Evolutionary conservation across 2,329 filamentous ascomycete genomes (phyloP).

Genomic region (Pseudocercospora cruenta): DNA sequence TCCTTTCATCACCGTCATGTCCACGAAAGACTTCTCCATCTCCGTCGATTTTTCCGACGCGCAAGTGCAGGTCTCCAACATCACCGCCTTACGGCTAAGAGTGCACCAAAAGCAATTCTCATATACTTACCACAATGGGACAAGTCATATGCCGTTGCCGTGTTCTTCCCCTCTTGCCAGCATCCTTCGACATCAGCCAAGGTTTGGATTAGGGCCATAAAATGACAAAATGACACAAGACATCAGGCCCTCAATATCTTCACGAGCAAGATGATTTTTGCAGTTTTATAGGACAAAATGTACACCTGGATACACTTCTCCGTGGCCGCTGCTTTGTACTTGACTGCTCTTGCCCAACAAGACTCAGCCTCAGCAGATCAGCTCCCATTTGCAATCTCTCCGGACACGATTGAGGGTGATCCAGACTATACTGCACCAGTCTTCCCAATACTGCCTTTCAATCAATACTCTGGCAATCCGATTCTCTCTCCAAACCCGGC

Average conservation of each 20-base stretch:
- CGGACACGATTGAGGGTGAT: constrained; percentile 31
- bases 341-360: background rate
- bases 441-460: constrained; percentile 37
- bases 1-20: too few relatives aligned
- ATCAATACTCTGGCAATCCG: constrained; percentile 33
- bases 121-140: too few relatives aligned
- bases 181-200: constrained; percentile 1
- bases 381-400: constrained; percentile 11
- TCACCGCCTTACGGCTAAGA: too few relatives aligned
- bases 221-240: too few relatives aligned
- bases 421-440: constrained; percentile 33
- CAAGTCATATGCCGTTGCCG: background rate
- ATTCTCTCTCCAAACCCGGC: constrained; percentile 28
- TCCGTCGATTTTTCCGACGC: too few relatives aligned
- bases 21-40: background rate
- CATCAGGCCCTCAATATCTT: too few relatives aligned
- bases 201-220: background rate
- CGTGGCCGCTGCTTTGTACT: background rate
- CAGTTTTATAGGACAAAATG: background rate
- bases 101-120: too few relatives aligned
- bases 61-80: too few relatives aligned
- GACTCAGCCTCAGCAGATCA: background rate
- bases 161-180: background rate
- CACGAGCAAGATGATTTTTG: background rate
- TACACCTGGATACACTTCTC: background rate